These are phyloP conservation scores for Tuber aestivum DNA, from an alignment of 495 filamentous ascomycete species.

Conservation along the genomic window DNA sequence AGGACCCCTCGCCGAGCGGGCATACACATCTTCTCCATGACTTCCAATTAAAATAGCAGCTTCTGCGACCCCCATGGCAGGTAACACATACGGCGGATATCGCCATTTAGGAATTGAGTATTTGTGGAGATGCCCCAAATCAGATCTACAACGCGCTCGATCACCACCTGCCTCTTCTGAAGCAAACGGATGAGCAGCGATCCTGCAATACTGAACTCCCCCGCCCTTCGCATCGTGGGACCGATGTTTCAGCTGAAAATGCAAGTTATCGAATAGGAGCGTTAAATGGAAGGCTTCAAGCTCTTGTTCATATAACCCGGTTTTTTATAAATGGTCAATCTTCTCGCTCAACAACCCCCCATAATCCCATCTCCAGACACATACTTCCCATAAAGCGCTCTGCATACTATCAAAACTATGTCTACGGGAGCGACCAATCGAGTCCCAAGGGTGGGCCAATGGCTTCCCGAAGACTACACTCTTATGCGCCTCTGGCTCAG, in stretches of 20 bases:
- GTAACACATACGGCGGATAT: too few species aligned
- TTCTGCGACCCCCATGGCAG: too few species aligned
- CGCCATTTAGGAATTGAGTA: too few species aligned
- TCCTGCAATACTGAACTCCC: not conserved
- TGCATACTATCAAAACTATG: not conserved
- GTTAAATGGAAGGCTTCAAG: not conserved
- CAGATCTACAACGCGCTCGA: not conserved
- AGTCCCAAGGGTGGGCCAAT: slow-evolving; percentile 16
- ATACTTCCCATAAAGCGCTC: not conserved
- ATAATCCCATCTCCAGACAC: not conserved
- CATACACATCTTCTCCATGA: too few species aligned
- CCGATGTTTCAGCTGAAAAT: not conserved
- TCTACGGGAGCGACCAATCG: not conserved
- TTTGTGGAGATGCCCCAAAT: not conserved
- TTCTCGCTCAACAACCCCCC: not conserved
- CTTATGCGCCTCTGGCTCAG: not conserved
- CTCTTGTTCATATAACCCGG: not conserved
- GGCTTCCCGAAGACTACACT: slow-evolving; percentile 11
- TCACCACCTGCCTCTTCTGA: not conserved
- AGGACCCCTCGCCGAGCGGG: too few species aligned
- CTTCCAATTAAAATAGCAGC: too few species aligned
- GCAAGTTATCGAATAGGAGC: not conserved
- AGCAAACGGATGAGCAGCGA: not conserved
- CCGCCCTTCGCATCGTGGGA: not conserved
- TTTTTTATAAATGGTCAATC: not conserved